Conservation (phyloP, 2,329 filamentous ascomycete species). For the Microdochium bolleyi region DNA sequence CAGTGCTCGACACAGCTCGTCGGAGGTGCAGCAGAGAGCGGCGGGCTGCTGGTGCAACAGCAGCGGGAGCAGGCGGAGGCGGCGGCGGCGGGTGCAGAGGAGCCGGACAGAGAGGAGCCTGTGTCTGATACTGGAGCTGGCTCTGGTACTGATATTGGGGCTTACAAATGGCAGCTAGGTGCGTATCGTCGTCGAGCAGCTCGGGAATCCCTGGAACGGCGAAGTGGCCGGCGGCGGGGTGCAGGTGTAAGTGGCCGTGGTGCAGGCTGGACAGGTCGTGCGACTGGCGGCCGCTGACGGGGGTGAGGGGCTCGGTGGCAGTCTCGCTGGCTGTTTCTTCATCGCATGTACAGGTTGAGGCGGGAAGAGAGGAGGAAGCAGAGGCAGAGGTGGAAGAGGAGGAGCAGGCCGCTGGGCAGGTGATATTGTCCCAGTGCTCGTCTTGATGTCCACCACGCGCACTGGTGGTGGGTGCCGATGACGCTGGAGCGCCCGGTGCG, state of each 20-base stretch:
- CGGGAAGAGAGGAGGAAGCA: not conserved
- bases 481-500: not conserved
- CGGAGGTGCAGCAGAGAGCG: too few relatives aligned
- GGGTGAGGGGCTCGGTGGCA: not conserved
- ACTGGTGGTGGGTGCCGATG: constrained; percentile 12
- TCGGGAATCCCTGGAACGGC: not conserved
- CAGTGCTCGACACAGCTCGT: not conserved
- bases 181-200: not conserved
- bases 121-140: not conserved
- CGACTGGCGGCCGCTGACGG: not conserved
- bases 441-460: constrained; percentile 9
- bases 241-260: not conserved
- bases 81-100: not conserved
- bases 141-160: not conserved
- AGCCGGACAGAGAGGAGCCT: not conserved
- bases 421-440: not conserved
- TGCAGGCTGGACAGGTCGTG: not conserved
- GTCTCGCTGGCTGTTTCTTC: not conserved
- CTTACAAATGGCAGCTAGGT: not conserved
- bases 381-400: not conserved
- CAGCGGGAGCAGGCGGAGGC: not conserved
- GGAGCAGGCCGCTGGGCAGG: not conserved
- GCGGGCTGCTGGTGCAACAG: not conserved
- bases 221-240: not conserved
- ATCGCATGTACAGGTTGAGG: not conserved